Base-by-base conservation (phyloP, 2,329 filamentous ascomycete species). In the Arthrobotrys conoides region DNA sequence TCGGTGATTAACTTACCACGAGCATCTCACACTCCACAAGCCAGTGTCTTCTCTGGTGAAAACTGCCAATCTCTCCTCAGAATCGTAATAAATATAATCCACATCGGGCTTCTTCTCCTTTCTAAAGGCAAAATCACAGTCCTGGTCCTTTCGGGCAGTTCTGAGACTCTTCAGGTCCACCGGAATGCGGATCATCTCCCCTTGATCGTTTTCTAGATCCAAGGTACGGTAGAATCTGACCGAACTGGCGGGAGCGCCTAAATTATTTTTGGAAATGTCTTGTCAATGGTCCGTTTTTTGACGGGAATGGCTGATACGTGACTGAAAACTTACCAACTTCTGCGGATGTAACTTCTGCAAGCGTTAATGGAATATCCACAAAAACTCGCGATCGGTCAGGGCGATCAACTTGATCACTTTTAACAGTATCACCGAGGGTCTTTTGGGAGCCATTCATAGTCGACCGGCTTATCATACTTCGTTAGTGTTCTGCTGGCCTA, bases 361-460 rank as follows among this genome's bases (percentile, higher is more conserved):
- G 14, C 27, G 61, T 30, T 10, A 77, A 33, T 0, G 57, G 24
- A 27, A 77, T 71, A 55, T 77, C 73, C n/a, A 71, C 73, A 10
- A 71, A 48, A 12, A 76, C 27, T 30, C 27, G 27, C 6, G 27
- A 27, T 16, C 46, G 41, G 9, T 49, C 36, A 18, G 48, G 3
- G n/a, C n/a, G 0, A 8, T 61, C 59, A 18, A 53, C 27, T 30
- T 6, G 27, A 30, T 30, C 27, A 30, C 3, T 6, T 30, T 30
- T 30, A 6, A 30, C 4, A 20, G 46, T 2, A 5, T 55, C 61
- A n/a, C 49, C 44, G 5, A 77, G 30, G 22, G 73, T 16, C 16
- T 46, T 77, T 38, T 77, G 73, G 5, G 67, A 36, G 20, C 12
- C 22, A 24, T n/a, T 27, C 20, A n/a, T 44, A 44, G 14, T 33